A percentile compares a stretch with the other conserved stretches of the same genome.
Conservation (phyloP, 345 rosid genomes). For the Eutrema yunnanense region DNA sequence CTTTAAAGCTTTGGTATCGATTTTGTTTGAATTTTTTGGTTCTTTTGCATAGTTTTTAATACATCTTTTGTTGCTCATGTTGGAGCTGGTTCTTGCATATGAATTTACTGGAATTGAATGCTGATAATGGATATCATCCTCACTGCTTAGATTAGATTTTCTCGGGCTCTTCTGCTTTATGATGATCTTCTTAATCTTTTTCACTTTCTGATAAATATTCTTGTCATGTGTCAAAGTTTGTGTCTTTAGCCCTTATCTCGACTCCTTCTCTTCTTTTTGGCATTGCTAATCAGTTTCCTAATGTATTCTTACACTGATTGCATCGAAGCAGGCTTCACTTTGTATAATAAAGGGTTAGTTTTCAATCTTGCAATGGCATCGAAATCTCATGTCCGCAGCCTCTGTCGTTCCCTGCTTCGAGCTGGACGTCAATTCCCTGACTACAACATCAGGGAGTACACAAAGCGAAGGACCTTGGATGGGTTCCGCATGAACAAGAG, state of each 20-base stretch:
- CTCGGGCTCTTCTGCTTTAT: background rate
- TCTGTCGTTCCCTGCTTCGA: constrained; percentile 69
- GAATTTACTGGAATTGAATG: background rate
- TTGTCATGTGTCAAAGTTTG: background rate
- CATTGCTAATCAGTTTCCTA: background rate
- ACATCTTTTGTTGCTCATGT: background rate
- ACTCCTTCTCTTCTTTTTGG: background rate
- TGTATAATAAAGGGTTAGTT: background rate
- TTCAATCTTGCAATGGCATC: constrained; percentile 19
- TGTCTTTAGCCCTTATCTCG: background rate
- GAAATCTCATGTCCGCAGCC: constrained; percentile 40
- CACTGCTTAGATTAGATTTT: background rate
- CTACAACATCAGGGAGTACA: constrained; percentile 78
- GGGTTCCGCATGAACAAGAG: constrained; percentile 51
- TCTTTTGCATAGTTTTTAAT: background rate
- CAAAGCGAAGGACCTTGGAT: constrained; percentile 67
- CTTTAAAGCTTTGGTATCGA: background rate
- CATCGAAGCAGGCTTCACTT: background rate
- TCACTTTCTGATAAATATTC: background rate
- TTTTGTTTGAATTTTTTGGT: background rate
- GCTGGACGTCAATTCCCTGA: constrained; percentile 62
- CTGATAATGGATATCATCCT: background rate
- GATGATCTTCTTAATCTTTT: background rate
- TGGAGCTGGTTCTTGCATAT: background rate
- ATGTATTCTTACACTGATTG: background rate